Base-by-base conservation (phyloP, 2,329 filamentous ascomycete species). In the Dichotomopilus funicola region DNA sequence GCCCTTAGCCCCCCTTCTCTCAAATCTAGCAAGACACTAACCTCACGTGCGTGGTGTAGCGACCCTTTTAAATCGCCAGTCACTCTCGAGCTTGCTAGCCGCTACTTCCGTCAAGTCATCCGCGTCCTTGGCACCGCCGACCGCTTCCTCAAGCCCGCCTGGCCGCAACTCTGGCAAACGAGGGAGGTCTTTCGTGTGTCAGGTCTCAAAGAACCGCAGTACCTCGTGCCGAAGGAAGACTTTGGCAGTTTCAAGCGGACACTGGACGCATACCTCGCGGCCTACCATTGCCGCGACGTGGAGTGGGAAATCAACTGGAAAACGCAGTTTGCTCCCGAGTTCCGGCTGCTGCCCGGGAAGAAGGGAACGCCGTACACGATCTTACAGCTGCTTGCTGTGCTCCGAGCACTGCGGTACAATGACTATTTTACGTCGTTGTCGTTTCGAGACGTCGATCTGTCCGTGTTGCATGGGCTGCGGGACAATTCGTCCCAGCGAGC, bases 361-460 rank as follows among this genome's bases (percentile, higher is more conserved):
- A 66, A 68, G 2, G 68, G 69, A 27, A 27, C 19, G 3, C 60
- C 64, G 1, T 82, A 83, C 62, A 73, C 73, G 4, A 67, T 74
- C 4, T 65, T 78, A 40, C 80, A 83, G 63, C 69, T 83, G 3
- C 66, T 83, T n/a, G 80, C 80, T 8, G 74, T 82, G 1, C 74
- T 82, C 61, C 75, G 79, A 4, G 78, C 80, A 1, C 66, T 82
- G 56, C 73, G 80, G 8, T 83, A 80, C 64, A 83, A 83, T 53
- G 80, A 79, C 59, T 82, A 78, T 61, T 82, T 83, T 67, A 79
- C 77, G 56, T 77, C 78, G 0, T 66, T 83, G n/a, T 82, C 78
- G 1, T 80, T 83, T 59, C 67, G 71, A 8, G 73, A 78, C 51
- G 72, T 82, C 11, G 76, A 81, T 59, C 69, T 83, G 19, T 74